These are phyloP conservation scores for Tremella yokohamensis DNA, from an alignment of 768 basidiomycete genomes.

Conservation along the genomic window DNA sequence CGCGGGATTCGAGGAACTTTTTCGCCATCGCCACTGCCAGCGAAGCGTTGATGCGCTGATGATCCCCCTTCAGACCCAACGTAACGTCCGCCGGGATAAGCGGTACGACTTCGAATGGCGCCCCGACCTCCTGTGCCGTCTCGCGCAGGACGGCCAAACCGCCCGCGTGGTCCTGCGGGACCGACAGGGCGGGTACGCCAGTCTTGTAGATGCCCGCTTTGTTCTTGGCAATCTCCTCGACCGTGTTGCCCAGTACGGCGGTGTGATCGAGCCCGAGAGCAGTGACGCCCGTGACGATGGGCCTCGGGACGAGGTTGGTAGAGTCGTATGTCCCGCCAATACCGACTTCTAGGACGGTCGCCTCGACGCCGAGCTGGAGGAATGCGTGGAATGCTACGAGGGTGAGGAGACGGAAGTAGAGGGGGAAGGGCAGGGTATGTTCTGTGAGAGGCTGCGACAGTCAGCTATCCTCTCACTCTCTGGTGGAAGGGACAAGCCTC, in stretches of 20 bases:
- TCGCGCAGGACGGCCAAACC: conserved; percentile 67
- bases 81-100: conserved; percentile 52
- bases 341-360: conserved; percentile 92
- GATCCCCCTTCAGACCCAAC: conserved; percentile 76
- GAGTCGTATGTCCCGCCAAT: conserved; percentile 92
- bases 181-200: conserved; percentile 79
- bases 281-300: conserved; percentile 84
- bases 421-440: conserved; percentile 68
- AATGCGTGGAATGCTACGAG: conserved; percentile 89
- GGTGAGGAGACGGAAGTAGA: conserved; percentile 91
- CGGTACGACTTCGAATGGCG: conserved; percentile 64
- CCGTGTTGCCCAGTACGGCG: conserved; percentile 76
- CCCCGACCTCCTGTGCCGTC: conserved; percentile 66
- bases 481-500: conserved; percentile 24
- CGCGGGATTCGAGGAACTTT: conserved; percentile 58
- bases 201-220: conserved; percentile 96
- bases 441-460: conserved; percentile 29
- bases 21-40: conserved; percentile 73
- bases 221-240: conserved; percentile 86
- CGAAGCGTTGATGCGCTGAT: conserved; percentile 82
- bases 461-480: not conserved
- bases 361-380: conserved; percentile 66
- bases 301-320: conserved; percentile 89
- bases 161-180: conserved; percentile 61
- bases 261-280: conserved; percentile 91